Evolutionary conservation across 1,139 yeast species (phyloP).

Genomic region (Nadsonia commutata): DNA sequence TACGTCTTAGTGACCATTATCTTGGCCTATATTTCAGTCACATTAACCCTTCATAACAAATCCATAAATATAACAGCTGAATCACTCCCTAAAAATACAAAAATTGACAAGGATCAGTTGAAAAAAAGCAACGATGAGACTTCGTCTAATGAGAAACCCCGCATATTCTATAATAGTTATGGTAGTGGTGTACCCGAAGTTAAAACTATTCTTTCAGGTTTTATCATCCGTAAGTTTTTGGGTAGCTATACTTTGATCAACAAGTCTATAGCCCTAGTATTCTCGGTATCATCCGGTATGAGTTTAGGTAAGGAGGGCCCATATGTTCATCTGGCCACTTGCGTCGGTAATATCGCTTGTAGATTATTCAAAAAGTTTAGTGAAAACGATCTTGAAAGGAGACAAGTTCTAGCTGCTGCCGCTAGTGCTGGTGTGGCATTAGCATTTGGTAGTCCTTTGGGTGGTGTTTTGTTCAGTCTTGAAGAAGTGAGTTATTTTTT

Average conservation of each 20-base stretch:
- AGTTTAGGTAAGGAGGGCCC: constrained; percentile 63
- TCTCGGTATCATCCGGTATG: constrained; percentile 54
- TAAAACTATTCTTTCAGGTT: constrained; percentile 22
- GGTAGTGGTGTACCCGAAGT: constrained; percentile 61
- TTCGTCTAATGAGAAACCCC: constrained; percentile 6
- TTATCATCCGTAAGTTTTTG: constrained; percentile 31
- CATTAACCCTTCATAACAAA: constrained; percentile 35
- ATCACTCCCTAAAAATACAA: constrained; percentile 1
- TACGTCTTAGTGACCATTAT: constrained; percentile 30
- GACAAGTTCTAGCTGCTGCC: constrained; percentile 49
- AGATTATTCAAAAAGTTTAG: constrained; percentile 37
- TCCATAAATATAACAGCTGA: constrained; percentile 23
- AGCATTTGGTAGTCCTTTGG: constrained; percentile 58
- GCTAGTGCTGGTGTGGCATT: constrained; percentile 58
- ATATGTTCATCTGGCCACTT: constrained; percentile 54
- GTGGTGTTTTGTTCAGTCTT: constrained; percentile 50
- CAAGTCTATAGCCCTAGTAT: constrained; percentile 36
- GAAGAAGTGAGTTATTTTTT: constrained; percentile 52
- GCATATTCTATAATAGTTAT: constrained; percentile 37
- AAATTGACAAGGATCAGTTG: background rate
- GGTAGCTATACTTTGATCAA: constrained; percentile 41
- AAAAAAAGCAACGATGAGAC: background rate
- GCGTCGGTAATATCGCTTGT: constrained; percentile 46
- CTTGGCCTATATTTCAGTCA: constrained; percentile 33
- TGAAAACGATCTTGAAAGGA: constrained; percentile 37